Evolutionary conservation across 164 flowering plant genomes (phyloP), one percentile per base, ranked within the genome.

Genomic region (Saururus chinensis): DNA sequence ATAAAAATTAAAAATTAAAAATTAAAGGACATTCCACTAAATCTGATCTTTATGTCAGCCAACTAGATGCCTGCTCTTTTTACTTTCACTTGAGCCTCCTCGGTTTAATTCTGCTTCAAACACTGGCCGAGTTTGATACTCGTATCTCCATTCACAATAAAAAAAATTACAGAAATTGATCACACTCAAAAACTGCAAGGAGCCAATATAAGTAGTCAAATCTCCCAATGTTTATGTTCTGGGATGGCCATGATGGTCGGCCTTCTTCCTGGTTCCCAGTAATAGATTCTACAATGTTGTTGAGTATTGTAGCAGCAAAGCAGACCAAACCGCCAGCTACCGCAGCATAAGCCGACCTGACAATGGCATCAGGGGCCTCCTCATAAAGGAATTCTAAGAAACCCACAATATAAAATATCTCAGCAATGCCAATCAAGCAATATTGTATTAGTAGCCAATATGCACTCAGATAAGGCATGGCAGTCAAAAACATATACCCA

Each of bases 311-410:
- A 45, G 98, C 96, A 11, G 71, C 92, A 70, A 92, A 92, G 71
- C 98, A 92, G 16, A 96, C 98, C 52, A 92, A 59, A 5, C 98
- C 98, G 1, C 98, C 98, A 11, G 96, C 96, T 14, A 92, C 70
- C 25, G 98, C 96, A 41, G 96, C 96, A 66, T 89, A 92, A 35
- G 98, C 91, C 16, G 98, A 89, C 2, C 92, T 96, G 21, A 92
- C 79, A 64, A 89, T 92, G 53, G 98, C 98, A 75, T 92, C 96
- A 0, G 98, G 98, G 12, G 98, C 93, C 75, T 92, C 96, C 71
- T 89, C 84, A 26, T 92, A 92, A 0, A 92, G 82, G 51, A 92
- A 92, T 60, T 92, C 98, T 10, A 92, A 71, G 20, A 92, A 68
- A n/a, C 98, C 98, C 41, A 92, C 98, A 9, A 92, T 80, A 78